Evolutionary conservation across 2,329 filamentous ascomycete species (phyloP).

Genomic region (Tolypocladium paradoxum): DNA sequence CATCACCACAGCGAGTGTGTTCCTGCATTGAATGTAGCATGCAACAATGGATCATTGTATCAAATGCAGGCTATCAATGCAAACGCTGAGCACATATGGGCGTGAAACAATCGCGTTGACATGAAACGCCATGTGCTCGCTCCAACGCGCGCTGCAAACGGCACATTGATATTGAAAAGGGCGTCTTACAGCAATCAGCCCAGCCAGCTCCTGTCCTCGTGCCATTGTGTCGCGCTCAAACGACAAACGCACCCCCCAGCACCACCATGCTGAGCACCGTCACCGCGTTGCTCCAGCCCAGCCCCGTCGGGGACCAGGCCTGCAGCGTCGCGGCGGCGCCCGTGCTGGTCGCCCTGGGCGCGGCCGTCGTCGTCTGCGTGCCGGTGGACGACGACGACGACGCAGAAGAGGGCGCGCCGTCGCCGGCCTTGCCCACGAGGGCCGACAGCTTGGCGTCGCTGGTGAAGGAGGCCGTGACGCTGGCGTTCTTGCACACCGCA

Average conservation of each 20-base stretch:
- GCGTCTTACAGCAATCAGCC: neutral
- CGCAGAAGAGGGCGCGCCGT: neutral
- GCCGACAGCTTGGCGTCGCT: slow-evolving; percentile 22
- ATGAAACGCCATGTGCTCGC: neutral
- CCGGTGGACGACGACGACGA: slow-evolving; percentile 5
- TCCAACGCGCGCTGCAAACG: neutral
- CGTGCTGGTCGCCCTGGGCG: slow-evolving; percentile 9
- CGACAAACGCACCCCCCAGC: slow-evolving; percentile 12
- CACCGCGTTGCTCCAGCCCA: slow-evolving; percentile 11
- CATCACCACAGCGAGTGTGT: no score
- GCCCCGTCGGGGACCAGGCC: slow-evolving; percentile 11
- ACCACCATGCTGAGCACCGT: slow-evolving; percentile 16
- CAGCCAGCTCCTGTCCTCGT: neutral
- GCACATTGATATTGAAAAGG: neutral
- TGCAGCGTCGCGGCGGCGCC: slow-evolving; percentile 15
- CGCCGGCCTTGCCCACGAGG: slow-evolving; percentile 15
- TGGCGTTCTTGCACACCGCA: slow-evolving; percentile 25
- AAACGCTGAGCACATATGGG: no score
- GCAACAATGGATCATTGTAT: no score
- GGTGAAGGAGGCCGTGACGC: slow-evolving; percentile 19
- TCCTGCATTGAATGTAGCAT: no score
- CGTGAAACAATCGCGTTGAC: no score
- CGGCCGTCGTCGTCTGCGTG: slow-evolving; percentile 10
- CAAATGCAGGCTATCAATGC: no score
- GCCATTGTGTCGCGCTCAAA: neutral